These are phyloP conservation scores for Basipetospora sp. DNA, from an alignment of 2,329 filamentous ascomycete genomes.

Conservation along the genomic window DNA sequence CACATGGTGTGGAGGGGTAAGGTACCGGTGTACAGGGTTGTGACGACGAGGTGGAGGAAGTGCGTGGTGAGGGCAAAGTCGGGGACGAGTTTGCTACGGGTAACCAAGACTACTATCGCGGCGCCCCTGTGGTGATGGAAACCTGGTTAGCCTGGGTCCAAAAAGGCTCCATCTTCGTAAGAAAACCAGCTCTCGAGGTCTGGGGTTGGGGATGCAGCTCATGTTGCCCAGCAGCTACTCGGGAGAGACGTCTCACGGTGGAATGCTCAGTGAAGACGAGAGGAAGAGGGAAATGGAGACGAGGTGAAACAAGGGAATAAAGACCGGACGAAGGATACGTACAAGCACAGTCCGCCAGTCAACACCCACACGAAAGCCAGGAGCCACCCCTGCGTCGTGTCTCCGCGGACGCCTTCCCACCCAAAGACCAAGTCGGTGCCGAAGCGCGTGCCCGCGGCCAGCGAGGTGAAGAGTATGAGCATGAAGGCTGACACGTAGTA, in stretches of 20 bases:
- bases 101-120: slow-evolving; percentile 68
- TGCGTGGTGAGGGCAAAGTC: slow-evolving; percentile 89
- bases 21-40: slow-evolving; percentile 61
- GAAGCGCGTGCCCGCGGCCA: slow-evolving; percentile 43
- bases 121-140: slow-evolving; percentile 46
- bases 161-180: too few species aligned
- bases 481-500: slow-evolving; percentile 38
- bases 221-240: too few species aligned
- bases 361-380: slow-evolving; percentile 43
- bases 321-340: slow-evolving; percentile 11
- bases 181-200: too few species aligned
- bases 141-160: slow-evolving; percentile 7
- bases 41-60: slow-evolving; percentile 63
- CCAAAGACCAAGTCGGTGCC: slow-evolving; percentile 39
- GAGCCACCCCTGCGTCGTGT: slow-evolving; percentile 48
- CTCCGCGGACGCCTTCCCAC: slow-evolving; percentile 43
- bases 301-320: not conserved
- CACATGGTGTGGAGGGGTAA: slow-evolving; percentile 69
- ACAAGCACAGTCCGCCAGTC: slow-evolving; percentile 39
- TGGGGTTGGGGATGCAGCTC: too few species aligned
- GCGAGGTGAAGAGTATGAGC: slow-evolving; percentile 42
- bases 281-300: too few species aligned
- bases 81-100: slow-evolving; percentile 81
- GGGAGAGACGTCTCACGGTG: too few species aligned
- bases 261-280: too few species aligned